Percentiles rank a stretch among this genome's conserved stretches.
phyloP scores from a whole-genome alignment of 306 rosid species.

The Cicer bijugum region DNA sequence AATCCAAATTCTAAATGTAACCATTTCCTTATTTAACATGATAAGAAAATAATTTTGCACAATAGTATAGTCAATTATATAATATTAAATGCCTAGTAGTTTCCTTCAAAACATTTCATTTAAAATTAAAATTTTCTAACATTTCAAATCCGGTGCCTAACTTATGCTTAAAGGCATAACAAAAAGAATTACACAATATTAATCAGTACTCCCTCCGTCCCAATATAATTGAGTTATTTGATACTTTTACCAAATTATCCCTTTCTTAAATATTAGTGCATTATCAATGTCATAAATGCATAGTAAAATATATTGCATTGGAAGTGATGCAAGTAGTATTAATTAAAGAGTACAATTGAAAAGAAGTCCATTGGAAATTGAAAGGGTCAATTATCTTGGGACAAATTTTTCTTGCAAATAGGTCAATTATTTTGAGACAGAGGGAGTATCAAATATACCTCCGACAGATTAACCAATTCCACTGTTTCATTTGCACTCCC shows the following conservation, averaged over 20 bases:
- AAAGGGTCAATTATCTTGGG: no score
- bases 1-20: conserved; percentile 17
- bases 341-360: no score
- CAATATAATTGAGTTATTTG: no score
- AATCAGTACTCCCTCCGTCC: not conserved
- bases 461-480: conserved; percentile 93
- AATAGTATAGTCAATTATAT: conserved; percentile 1
- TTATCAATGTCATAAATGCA: no score
- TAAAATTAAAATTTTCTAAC: not conserved
- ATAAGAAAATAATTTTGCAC: not conserved
- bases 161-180: not conserved
- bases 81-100: conserved; percentile 20
- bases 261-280: no score
- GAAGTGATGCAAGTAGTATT: no score
- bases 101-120: conserved; percentile 21
- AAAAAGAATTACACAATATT: not conserved
- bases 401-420: no score
- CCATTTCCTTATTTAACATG: conserved; percentile 13
- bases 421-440: no score
- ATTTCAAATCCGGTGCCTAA: conserved; percentile 10
- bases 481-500: conserved; percentile 73
- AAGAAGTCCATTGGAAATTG: no score
- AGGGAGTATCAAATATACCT: conserved; percentile 58
- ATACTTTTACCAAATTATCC: no score
- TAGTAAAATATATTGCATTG: no score